A percentile compares a stretch with the other conserved stretches of the same genome.
Evolutionary conservation across 2,329 filamentous ascomycete genomes (phyloP).

Genomic region (Hymenoscyphus salicellus): DNA sequence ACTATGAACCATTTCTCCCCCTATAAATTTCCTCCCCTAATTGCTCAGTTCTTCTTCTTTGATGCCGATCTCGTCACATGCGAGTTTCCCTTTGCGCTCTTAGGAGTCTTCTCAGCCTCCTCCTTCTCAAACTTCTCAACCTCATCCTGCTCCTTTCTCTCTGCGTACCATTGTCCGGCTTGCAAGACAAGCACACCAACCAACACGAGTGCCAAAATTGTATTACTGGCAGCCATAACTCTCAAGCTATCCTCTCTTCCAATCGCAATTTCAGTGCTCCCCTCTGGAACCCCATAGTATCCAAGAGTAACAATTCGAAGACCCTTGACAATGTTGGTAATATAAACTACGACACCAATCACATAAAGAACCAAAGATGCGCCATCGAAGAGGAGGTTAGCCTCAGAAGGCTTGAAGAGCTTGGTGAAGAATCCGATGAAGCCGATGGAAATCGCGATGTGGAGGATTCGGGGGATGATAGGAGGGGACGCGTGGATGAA

Average conservation of each 20-base stretch:
- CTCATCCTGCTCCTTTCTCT: conserved; percentile 86
- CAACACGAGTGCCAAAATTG: conserved; percentile 87
- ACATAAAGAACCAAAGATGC: conserved; percentile 70
- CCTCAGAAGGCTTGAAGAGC: conserved; percentile 88
- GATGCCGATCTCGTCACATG: conserved; percentile 31
- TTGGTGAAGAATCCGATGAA: conserved; percentile 88
- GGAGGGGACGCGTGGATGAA: conserved; percentile 90
- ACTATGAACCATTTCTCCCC: background rate
- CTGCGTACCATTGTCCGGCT: conserved; percentile 97
- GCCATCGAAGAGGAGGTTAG: conserved; percentile 92
- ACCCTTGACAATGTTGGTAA: conserved; percentile 95
- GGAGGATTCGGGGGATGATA: conserved; percentile 86
- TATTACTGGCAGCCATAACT: conserved; percentile 91
- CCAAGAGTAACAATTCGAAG: conserved; percentile 77
- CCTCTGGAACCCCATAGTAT: conserved; percentile 44
- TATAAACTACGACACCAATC: conserved; percentile 87
- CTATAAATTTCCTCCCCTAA: background rate
- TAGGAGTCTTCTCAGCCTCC: conserved; percentile 46
- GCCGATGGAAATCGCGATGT: conserved; percentile 86
- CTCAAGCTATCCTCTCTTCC: conserved; percentile 84
- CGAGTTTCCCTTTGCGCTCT: conserved; percentile 36
- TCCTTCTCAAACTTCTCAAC: conserved; percentile 60
- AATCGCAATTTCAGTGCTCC: conserved; percentile 60
- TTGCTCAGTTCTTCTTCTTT: conserved; percentile 38
- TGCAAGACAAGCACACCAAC: conserved; percentile 90